These are phyloP conservation scores for Aegilops tauschii DNA, from an alignment of 176 grass and related monocot genomes.

Conservation along the genomic window DNA sequence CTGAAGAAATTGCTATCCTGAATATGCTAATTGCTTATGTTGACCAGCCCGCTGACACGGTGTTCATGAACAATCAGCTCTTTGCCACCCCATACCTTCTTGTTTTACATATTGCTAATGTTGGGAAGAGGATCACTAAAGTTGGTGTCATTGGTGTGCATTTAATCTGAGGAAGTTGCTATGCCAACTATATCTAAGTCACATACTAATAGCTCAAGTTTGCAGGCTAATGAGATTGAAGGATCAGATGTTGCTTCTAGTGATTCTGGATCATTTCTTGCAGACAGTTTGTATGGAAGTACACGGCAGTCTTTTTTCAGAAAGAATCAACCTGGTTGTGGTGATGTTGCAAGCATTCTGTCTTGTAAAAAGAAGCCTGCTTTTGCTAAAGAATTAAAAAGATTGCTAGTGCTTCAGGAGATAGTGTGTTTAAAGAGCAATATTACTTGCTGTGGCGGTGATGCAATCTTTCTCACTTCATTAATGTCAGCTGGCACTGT, in stretches of 20 bases:
- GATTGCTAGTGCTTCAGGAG: slow-evolving; percentile 57
- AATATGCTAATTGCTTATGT: slow-evolving; percentile 9
- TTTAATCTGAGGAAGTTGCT: slow-evolving; percentile 33
- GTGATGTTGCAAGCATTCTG: slow-evolving; percentile 38
- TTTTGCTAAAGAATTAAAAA: slow-evolving; percentile 54
- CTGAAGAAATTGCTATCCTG: neutral
- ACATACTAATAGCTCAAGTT: slow-evolving; percentile 51
- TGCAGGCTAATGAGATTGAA: slow-evolving; percentile 88
- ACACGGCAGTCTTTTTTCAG: slow-evolving; percentile 58
- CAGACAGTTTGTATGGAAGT: slow-evolving; percentile 45
- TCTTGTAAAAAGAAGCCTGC: slow-evolving; percentile 42
- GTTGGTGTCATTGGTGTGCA: slow-evolving; percentile 11
- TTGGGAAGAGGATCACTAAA: slow-evolving; percentile 26
- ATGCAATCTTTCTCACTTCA: slow-evolving; percentile 76
- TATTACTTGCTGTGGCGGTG: slow-evolving; percentile 33
- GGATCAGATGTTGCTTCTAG: slow-evolving; percentile 44
- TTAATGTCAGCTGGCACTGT: slow-evolving; percentile 66
- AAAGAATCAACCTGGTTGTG: slow-evolving; percentile 43
- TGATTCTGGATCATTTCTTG: slow-evolving; percentile 43
- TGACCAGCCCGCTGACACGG: slow-evolving; percentile 1
- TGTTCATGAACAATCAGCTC: slow-evolving; percentile 8
- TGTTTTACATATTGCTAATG: slow-evolving; percentile 36
- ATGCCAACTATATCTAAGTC: slow-evolving; percentile 25
- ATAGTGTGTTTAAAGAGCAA: slow-evolving; percentile 65
- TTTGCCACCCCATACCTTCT: slow-evolving; percentile 16